Base-by-base conservation (phyloP, 2,329 filamentous ascomycete genomes). In the Aaosphaeria arxii region DNA sequence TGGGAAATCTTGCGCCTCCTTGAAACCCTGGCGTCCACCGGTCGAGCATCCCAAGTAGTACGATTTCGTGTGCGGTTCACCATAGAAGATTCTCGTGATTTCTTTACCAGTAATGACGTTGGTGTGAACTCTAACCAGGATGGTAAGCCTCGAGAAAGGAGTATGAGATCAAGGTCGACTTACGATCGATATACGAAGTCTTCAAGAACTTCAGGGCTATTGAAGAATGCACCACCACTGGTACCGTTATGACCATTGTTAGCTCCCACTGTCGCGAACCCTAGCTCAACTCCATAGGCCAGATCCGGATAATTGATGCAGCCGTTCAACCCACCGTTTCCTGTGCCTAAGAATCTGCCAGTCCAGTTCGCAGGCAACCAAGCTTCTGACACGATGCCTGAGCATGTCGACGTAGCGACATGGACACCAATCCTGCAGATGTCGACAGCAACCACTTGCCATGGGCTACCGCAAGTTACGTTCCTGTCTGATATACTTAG, bases 161-260 rank as follows among this genome's bases (percentile, higher is more conserved):
- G 39, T 36, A 11, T n/a, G 7, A 24, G 7, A 9, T 9, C 9
- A n/a, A n/a, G 33, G 33, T 36, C 32, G 7, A 47, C 57, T 54
- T 49, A 57, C 31, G 72, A 69, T 7, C 72, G 66, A 49, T 72
- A 77, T 5, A 71, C 73, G 55, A 76, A 79, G 51, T 79, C 77
- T 40, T 66, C 64, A 1, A 78, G 50, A 2, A 76, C 69, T 30
- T 76, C 74, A 1, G 69, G 63, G 31, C 76, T 73, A 17, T 71
- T 64, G 40, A 74, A 71, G 50, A 78, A 77, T 2, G 71, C 63
- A 13, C 61, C 53, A 9, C 74, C 76, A 4, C 66, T 68, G 6
- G 64, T 67, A 7, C 70, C 70, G 46, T 72, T 69, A 50, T 73
- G 70, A 4, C 71, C 70, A n/a, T 61, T 69, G 48, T 73, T 71